Evolutionary conservation across 768 basidiomycete genomes (phyloP), one percentile per base, ranked within the genome.

Genomic region (Termitomyces sp.): DNA sequence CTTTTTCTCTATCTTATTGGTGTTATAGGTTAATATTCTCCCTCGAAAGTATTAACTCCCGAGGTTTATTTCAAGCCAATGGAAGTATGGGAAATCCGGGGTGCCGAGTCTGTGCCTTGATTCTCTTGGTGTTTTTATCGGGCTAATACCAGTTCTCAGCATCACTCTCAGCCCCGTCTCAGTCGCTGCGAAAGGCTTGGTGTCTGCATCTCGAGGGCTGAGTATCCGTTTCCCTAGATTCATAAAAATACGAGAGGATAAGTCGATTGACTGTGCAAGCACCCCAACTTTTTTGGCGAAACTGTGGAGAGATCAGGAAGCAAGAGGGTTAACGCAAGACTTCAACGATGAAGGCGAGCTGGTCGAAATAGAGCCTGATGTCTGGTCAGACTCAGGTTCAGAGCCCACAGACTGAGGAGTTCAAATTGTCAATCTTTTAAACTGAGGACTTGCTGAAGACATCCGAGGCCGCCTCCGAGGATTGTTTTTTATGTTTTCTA

Each of bases 221-320:
- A 90, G 88, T 61, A 69, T 96, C 12, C 86, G 94, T 12, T 97
- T 97, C 68, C 94, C 94, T 39, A 79, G 94, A 33, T 96, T 95
- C 71, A 76, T 95, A 52, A 81, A 77, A 55, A 63, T 82, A 7
- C 75, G 89, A 23, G 83, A 86, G 10, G 94, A 95, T 69, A 94
- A 93, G 68, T 62, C 63, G 5, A 76, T 85, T 48, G 85, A 88
- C 62, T 70, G 87, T 59, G 92, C 91, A 2, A 92, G 85, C 60
- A 85, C 86, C 3, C 77, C 85, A 2, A 75, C 80, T 18, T 85
- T 90, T 64, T 73, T 95, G 46, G 87, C 82, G 9, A 75, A 77
- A 12, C 80, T 94, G 67, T 94, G 84, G 69, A 73, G 74, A 50
- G 75, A 75, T 39, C 91, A 94, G 67, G 79, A 84, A 49, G 74